Conservation (phyloP, 192 early-diverging fungal species). For the Martensiomyces pterosporus region DNA sequence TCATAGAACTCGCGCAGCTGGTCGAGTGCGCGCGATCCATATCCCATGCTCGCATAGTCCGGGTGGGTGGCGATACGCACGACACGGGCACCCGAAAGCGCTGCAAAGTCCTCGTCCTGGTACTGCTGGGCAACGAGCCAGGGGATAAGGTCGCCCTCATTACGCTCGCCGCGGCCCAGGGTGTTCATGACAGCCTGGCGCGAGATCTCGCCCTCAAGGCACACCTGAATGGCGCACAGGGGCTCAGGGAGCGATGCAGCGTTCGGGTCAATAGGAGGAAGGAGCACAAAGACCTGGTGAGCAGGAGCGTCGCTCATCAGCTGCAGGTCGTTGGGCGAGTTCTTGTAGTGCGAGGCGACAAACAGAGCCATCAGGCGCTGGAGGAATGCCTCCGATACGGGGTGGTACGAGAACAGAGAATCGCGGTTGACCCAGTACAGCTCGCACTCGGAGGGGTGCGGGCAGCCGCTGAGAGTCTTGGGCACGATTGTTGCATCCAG, state of each 20-base stretch:
- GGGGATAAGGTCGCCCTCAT: constrained; percentile 92
- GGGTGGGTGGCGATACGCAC: constrained; percentile 98
- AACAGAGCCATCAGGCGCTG: constrained; percentile 98
- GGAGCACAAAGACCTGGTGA: constrained; percentile 94
- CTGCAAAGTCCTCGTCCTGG: constrained; percentile 97
- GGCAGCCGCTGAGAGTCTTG: constrained; percentile 77
- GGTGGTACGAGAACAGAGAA: constrained; percentile 97
- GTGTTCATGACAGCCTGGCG: constrained; percentile 76
- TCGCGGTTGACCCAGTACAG: constrained; percentile 97
- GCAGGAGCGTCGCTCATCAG: constrained; percentile 96
- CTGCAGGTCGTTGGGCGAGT: constrained; percentile 97
- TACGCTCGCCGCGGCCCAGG: constrained; percentile 79
- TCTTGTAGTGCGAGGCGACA: constrained; percentile 99
- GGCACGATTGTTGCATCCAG: constrained; percentile 77
- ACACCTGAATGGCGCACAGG: constrained; percentile 82
- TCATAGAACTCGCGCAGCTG: constrained; percentile 84
- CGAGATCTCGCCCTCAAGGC: constrained; percentile 94
- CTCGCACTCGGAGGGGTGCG: constrained; percentile 90
- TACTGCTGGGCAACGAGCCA: constrained; percentile 93
- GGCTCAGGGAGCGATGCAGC: constrained; percentile 82
- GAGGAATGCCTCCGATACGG: constrained; percentile 92
- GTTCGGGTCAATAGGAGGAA: constrained; percentile 80
- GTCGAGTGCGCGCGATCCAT: constrained; percentile 85
- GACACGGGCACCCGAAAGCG: constrained; percentile 89
- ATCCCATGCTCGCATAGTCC: constrained; percentile 96